Base-by-base conservation (phyloP, 495 filamentous ascomycete species). In the Neurospora sp. region DNA sequence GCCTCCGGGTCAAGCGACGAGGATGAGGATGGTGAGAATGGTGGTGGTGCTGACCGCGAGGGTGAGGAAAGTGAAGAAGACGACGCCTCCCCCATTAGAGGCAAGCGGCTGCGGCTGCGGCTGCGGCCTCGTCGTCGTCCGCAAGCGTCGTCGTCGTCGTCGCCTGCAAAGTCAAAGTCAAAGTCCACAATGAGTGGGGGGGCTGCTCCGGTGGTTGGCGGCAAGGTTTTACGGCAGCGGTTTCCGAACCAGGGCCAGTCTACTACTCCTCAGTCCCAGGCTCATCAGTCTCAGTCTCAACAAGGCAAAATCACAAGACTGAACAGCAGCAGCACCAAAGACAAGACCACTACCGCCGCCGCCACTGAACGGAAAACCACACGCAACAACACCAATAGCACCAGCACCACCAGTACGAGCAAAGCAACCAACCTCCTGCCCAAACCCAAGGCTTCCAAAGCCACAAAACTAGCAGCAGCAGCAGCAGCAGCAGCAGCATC, bases 131-230 rank as follows among this genome's bases (percentile, higher is more conserved):
- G 54, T 66, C 54, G 23, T 35, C 12, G 14, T 3, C 54, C 31
- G 3, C 54, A 62, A 37, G 54, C 14, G 0, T 35, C 54, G 7
- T 31, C 54, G 12, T 6, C 14, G 0, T 35, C 54, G 7, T 31
- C 54, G 12, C 14, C 14, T 1, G 54, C 11, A 35, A 66, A 66
- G 14, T 37, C 54, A 7, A 18, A 0, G 3, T 27, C 27, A 7
- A 18, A 0, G 3, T 27, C 27, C 31, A 35, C 35, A 4, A 35
- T 0, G 0, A 62, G 11, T 62, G 5, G 2, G 0, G 12, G 2
- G 0, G 12, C 54, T 35, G 23, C 54, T 35, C 12, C 54, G 35
- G 27, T 66, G 1, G 27, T 18, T 1, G 54, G 54, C 27, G 7
- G 54, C 0, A 66, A 66, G 27, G 27, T 66, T 16, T 9, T 66